Percentiles rank a stretch among this genome's conserved stretches.
phyloP scores from a whole-genome alignment of 441 rosid genomes.

The Pelargonium citronellum region DNA sequence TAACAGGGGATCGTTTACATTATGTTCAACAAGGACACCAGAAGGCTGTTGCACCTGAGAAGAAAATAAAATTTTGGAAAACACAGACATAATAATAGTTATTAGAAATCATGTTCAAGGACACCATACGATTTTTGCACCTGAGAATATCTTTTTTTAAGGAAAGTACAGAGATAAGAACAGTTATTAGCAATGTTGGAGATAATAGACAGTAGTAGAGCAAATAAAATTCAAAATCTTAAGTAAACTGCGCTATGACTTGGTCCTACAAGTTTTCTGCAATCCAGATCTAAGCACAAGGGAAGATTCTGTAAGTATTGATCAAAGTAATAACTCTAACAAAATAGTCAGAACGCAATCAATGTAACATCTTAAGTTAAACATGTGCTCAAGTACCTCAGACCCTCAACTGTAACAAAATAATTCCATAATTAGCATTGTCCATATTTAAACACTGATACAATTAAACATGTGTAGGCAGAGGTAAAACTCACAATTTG shows the following conservation, averaged over 20 bases:
- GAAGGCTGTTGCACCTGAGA: conserved; percentile 47
- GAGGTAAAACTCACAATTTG: neutral
- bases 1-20: conserved; percentile 38
- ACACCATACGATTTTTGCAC: conserved; percentile 44
- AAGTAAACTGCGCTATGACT: neutral
- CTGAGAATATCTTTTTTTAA: conserved; percentile 19
- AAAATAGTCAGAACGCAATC: neutral
- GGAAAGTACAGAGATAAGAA: neutral
- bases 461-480: neutral
- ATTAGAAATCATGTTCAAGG: conserved; percentile 17
- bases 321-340: neutral
- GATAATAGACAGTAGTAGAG: too few species aligned
- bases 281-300: neutral
- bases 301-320: neutral
- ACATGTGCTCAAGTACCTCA: neutral
- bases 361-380: neutral
- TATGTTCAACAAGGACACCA: conserved; percentile 48
- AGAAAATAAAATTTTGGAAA: neutral
- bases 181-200: neutral
- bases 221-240: neutral
- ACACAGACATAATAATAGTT: neutral
- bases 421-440: neutral
- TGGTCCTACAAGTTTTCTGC: neutral
- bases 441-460: neutral
- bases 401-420: neutral